Conservation (phyloP, 2,329 filamentous ascomycete species). For the Cladosporium sphaerospermum region DNA sequence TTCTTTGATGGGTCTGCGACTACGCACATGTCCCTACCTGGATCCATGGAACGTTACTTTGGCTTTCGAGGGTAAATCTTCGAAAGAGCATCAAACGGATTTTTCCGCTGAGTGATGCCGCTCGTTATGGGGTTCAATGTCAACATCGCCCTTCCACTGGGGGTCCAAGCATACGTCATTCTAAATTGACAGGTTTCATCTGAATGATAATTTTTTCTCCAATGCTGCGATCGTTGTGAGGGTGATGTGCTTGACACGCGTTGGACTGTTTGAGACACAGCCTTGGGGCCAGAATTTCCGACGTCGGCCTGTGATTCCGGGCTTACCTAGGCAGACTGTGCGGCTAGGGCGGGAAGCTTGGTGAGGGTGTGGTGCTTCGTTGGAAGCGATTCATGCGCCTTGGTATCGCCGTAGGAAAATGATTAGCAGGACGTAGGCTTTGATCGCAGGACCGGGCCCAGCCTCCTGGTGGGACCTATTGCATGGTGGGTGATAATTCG, state of each 20-base stretch:
- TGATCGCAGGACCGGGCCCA: neutral
- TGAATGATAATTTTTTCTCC: neutral
- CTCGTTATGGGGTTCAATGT: neutral
- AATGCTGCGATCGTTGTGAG: neutral
- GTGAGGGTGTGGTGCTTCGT: neutral
- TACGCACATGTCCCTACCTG: neutral
- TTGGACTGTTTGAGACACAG: constrained; percentile 8
- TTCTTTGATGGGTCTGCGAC: neutral
- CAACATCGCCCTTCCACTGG: neutral
- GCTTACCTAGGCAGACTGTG: neutral
- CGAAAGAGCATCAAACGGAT: neutral
- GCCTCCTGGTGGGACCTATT: neutral
- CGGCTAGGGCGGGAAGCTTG: neutral
- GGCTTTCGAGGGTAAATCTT: neutral
- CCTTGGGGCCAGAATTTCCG: neutral
- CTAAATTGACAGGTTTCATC: neutral
- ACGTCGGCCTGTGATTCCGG: neutral
- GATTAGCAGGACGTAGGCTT: neutral
- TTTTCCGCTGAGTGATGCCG: neutral
- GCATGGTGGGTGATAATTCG: neutral
- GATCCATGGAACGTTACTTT: neutral
- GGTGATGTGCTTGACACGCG: neutral
- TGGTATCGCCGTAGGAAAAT: neutral
- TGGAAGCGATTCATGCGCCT: neutral
- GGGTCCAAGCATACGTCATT: neutral